A percentile compares a stretch with the other conserved stretches of the same genome.
Conservation (phyloP, 2,329 filamentous ascomycete genomes). For the Colletotrichum lupini region DNA sequence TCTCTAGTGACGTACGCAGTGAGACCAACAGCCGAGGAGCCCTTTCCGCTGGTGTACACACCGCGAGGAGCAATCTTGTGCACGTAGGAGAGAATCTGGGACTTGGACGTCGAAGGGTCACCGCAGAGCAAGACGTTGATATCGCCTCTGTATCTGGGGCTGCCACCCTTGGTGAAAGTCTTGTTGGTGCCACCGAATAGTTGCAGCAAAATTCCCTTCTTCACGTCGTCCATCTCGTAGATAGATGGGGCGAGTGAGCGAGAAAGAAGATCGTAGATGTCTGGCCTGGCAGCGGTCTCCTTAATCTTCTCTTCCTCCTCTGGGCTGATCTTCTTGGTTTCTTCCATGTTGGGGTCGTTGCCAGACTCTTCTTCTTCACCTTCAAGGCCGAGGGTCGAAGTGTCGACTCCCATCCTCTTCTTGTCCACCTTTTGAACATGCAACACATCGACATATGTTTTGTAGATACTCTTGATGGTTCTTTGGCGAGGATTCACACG, state of each 20-base stretch:
- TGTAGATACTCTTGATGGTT: constrained; percentile 94
- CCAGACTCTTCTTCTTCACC: constrained; percentile 72
- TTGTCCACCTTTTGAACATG: constrained; percentile 98
- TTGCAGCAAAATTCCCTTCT: constrained; percentile 97
- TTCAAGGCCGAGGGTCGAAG: constrained; percentile 86
- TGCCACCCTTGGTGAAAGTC: constrained; percentile 95
- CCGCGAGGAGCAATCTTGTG: constrained; percentile 96
- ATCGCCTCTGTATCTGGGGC: constrained; percentile 94
- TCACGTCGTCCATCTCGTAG: constrained; percentile 98
- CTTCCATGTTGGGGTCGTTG: constrained; percentile 81
- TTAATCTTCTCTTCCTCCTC: constrained; percentile 93
- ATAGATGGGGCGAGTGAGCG: constrained; percentile 93
- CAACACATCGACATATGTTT: constrained; percentile 95
- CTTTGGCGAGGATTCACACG: constrained; percentile 93
- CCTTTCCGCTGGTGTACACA: constrained; percentile 85
- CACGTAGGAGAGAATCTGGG: constrained; percentile 92
- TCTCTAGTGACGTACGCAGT: constrained; percentile 86
- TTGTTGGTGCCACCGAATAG: constrained; percentile 99
- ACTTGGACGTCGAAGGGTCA: constrained; percentile 96
- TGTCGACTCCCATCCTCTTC: constrained; percentile 91
- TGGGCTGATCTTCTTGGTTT: constrained; percentile 82
- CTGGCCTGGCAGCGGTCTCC: constrained; percentile 79
- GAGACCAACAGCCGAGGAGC: constrained; percentile 83
- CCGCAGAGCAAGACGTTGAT: constrained; percentile 97
- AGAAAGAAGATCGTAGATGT: constrained; percentile 93